Evolutionary conservation across 116 monocot species (phyloP), one percentile per base, ranked within the genome.

Genomic region (Cymodocea nodosa): DNA sequence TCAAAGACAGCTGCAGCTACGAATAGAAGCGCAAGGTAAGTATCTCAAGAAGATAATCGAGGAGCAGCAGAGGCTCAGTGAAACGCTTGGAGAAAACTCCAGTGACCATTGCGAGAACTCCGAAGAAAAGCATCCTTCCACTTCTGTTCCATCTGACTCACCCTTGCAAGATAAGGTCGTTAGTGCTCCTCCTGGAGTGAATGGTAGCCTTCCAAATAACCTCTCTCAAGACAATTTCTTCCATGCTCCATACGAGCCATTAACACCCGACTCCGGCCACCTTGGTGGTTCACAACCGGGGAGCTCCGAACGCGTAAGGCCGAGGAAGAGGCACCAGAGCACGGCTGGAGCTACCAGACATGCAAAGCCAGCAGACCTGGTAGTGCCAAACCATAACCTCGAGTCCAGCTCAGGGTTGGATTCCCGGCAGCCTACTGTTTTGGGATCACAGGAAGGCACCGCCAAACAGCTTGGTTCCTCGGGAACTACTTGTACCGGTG

Each of bases 21-120:
- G 90, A 30, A 90, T 90, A 65, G 85, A 89, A 76, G 89, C 89
- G 40, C 89, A 89, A 59, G 85, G 89, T 16, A 82, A 85, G 56
- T 89, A 89, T 55, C 82, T 89, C 24, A 82, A 89, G 66, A 85
- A 84, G 63, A 89, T 89, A 52, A 82, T 89, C 6, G 85, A 90
- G 35, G 83, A 90, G 18, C 90, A 90, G 71, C 85, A 81, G 60
- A 67, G 79, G 6, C 70, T 81, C 35, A 73, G 74, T 62, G 74
- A 81, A 4, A 76, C 65, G 50, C 80, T 81, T 10, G 57, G 52
- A 18, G 76, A 76, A 15, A 30, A 67, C 25, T 70, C 78, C 2
- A 72, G 50, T 1, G 70, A 77, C 19, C 62, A 57, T 15, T 49
- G 65, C 69, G 69, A 39, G 18, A 75, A 86, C 59, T 65, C 84